phyloP scores from a whole-genome alignment of 2,329 filamentous ascomycete species.

The Diaporthe sp. region DNA sequence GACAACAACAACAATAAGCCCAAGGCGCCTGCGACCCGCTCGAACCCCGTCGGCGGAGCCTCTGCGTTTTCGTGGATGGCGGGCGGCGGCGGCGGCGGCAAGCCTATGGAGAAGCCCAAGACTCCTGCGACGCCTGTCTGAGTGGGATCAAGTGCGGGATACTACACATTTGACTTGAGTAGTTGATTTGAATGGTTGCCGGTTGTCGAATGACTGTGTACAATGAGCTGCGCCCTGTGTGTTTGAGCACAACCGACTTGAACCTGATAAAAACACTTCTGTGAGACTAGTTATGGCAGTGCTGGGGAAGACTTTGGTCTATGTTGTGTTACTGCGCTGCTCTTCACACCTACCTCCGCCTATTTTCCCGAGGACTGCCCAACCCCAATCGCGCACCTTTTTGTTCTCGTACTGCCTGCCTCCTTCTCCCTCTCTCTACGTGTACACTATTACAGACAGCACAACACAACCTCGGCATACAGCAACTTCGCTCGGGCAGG shows the following conservation, averaged over 20 bases:
- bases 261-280: neutral
- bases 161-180: neutral
- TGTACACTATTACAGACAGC: neutral
- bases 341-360: neutral
- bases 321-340: neutral
- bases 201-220: neutral
- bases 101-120: constrained; percentile 50
- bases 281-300: neutral
- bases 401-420: neutral
- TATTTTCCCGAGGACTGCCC: neutral
- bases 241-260: neutral
- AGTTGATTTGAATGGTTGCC: neutral
- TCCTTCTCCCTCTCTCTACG: neutral
- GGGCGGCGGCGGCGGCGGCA: constrained; percentile 48
- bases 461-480: neutral
- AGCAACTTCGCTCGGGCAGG: neutral
- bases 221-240: neutral
- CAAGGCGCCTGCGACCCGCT: constrained; percentile 45
- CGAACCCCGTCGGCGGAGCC: constrained; percentile 90
- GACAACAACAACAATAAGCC: constrained; percentile 50
- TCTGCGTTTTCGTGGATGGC: constrained; percentile 96
- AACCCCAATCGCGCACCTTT: neutral
- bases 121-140: constrained; percentile 44
- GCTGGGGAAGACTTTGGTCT: neutral
- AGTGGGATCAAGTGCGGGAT: neutral